A percentile compares a stretch with the other conserved stretches of the same genome.
These are phyloP conservation scores for Akanthomyces lecanii DNA, from an alignment of 2,329 filamentous ascomycete genomes.

Conservation along the genomic window DNA sequence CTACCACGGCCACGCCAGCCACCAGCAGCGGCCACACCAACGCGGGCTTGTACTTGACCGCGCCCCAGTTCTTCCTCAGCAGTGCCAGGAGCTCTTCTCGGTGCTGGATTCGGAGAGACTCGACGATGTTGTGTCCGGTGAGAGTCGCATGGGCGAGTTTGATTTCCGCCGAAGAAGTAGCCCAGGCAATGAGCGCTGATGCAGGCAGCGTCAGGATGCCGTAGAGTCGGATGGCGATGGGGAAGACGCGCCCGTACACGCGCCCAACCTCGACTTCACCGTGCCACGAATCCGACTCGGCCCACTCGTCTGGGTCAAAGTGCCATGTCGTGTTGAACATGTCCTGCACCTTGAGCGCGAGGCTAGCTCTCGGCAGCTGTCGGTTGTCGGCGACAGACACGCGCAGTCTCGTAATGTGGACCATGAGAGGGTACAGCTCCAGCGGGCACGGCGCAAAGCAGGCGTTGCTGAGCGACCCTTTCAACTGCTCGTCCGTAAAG, in stretches of 20 bases:
- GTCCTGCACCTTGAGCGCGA: not conserved
- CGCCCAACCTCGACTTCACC: not conserved
- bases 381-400: not conserved
- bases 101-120: not conserved
- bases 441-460: constrained; percentile 5
- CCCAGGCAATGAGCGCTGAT: not conserved
- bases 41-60: not conserved
- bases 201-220: not conserved
- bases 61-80: not conserved
- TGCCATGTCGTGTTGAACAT: not conserved
- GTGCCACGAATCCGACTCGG: not conserved
- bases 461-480: not conserved
- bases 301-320: not conserved
- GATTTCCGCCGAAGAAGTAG: not conserved
- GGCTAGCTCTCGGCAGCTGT: not conserved
- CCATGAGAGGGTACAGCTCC: not conserved
- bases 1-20: not conserved
- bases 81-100: not conserved
- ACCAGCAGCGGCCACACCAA: constrained; percentile 1
- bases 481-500: not conserved
- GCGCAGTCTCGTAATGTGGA: constrained; percentile 3
- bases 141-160: not conserved
- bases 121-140: not conserved
- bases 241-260: not conserved
- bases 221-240: not conserved